These are phyloP conservation scores for Peronospora farinosa DNA, from an alignment of 352 stramenopile species.

Conservation along the genomic window DNA sequence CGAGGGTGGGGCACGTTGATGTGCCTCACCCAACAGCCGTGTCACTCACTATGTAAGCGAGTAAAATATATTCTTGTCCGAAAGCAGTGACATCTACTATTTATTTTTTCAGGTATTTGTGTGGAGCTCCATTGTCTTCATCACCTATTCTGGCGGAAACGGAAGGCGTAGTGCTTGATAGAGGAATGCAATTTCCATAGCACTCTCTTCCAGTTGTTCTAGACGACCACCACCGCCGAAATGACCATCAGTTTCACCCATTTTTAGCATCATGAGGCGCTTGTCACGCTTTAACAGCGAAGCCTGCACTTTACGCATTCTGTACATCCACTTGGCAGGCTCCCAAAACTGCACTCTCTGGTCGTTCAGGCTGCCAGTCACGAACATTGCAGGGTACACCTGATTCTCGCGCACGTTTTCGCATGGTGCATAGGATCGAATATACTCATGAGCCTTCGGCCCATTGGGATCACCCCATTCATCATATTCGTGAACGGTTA, in stretches of 20 bases:
- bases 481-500: slow-evolving; percentile 90
- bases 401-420: slow-evolving; percentile 51
- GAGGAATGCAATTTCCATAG: slow-evolving; percentile 82
- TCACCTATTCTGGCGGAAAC: slow-evolving; percentile 26
- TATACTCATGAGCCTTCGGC: slow-evolving; percentile 48
- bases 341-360: slow-evolving; percentile 83
- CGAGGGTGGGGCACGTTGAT: too few relatives aligned
- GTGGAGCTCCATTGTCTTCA: neutral
- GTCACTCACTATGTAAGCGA: too few relatives aligned
- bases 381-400: slow-evolving; percentile 72
- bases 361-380: slow-evolving; percentile 81
- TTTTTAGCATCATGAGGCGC: slow-evolving; percentile 52
- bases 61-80: too few relatives aligned
- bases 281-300: slow-evolving; percentile 23
- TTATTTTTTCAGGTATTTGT: too few relatives aligned
- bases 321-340: slow-evolving; percentile 79
- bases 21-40: too few relatives aligned
- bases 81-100: too few relatives aligned
- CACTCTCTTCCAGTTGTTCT: slow-evolving; percentile 71
- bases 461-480: slow-evolving; percentile 82
- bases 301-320: slow-evolving; percentile 51
- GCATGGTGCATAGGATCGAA: slow-evolving; percentile 75
- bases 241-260: slow-evolving; percentile 77
- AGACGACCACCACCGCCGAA: slow-evolving; percentile 70
- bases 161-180: slow-evolving; percentile 59